phyloP scores from a whole-genome alignment of 306 rosid genomes.

The Cercis canadensis region DNA sequence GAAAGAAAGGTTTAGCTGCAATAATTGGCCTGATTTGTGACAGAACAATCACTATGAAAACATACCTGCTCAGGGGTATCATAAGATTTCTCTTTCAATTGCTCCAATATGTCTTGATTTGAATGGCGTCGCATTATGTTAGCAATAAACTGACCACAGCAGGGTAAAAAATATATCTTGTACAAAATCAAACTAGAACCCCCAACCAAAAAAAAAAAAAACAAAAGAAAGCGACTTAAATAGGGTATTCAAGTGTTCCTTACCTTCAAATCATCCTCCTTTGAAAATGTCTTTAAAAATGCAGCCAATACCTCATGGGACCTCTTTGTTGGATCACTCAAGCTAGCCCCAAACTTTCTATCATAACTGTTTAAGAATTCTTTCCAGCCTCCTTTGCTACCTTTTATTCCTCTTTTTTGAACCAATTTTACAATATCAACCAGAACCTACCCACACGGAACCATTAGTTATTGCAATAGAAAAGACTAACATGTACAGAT shows the following conservation, averaged over 20 bases:
- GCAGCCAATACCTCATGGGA: slow-evolving; percentile 60
- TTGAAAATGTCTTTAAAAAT: slow-evolving; percentile 30
- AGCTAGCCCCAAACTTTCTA: slow-evolving; percentile 59
- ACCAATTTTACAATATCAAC: slow-evolving; percentile 72
- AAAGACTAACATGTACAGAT: neutral
- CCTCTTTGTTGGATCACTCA: slow-evolving; percentile 83
- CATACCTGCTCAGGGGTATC: slow-evolving; percentile 75
- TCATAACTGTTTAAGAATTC: slow-evolving; percentile 65
- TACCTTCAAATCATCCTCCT: slow-evolving; percentile 46
- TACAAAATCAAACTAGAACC: too few species aligned
- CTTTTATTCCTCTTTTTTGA: slow-evolving; percentile 75
- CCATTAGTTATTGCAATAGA: slow-evolving; percentile 1
- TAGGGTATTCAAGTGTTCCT: too few species aligned
- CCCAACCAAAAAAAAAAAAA: slow-evolving; percentile 1
- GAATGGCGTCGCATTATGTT: slow-evolving; percentile 58
- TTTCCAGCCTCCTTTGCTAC: slow-evolving; percentile 79
- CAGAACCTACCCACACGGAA: slow-evolving; percentile 56
- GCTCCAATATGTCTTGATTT: slow-evolving; percentile 50
- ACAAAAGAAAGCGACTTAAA: too few species aligned
- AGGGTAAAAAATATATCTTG: too few species aligned
- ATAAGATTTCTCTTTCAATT: slow-evolving; percentile 43
- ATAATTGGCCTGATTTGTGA: slow-evolving; percentile 4
- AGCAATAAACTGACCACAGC: neutral
- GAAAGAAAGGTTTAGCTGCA: neutral
- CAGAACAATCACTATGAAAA: slow-evolving; percentile 28